phyloP scores from a whole-genome alignment of 768 basidiomycete species.

The Saitozyma podzolica region DNA sequence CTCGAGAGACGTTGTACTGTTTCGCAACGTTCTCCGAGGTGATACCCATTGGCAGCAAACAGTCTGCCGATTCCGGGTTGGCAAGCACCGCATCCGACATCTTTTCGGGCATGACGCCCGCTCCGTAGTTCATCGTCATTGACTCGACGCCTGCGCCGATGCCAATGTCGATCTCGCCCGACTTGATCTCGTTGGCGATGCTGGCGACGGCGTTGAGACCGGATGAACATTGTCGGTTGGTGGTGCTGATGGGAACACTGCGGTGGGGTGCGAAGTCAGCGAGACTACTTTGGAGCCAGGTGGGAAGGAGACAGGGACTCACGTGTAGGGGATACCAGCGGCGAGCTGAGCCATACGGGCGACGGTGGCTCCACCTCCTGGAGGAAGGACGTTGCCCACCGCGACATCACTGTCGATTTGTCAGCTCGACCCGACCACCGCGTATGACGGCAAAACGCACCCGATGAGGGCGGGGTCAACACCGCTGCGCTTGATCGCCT shows the following conservation, averaged over 20 bases:
- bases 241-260: constrained; percentile 76
- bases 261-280: background rate
- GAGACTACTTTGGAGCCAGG: no score
- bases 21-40: constrained; percentile 58
- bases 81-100: constrained; percentile 63
- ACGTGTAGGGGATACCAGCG: constrained; percentile 79
- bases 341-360: constrained; percentile 84
- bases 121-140: constrained; percentile 55
- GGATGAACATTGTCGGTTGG: constrained; percentile 92
- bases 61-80: constrained; percentile 59
- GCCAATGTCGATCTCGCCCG: constrained; percentile 81
- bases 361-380: constrained; percentile 56
- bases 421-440: constrained; percentile 19
- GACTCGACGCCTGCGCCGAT: constrained; percentile 62
- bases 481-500: constrained; percentile 49
- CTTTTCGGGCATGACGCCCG: constrained; percentile 54
- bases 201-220: constrained; percentile 88
- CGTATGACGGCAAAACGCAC: constrained; percentile 29
- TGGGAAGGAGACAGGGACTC: constrained; percentile 9
- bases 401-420: constrained; percentile 64
- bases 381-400: constrained; percentile 60
- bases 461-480: constrained; percentile 49
- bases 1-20: constrained; percentile 63
- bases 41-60: constrained; percentile 69
- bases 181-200: constrained; percentile 81